A percentile compares a stretch with the other conserved stretches of the same genome.
phyloP scores from a whole-genome alignment of 176 grass and related monocot species.

The Cenchrus americanus region DNA sequence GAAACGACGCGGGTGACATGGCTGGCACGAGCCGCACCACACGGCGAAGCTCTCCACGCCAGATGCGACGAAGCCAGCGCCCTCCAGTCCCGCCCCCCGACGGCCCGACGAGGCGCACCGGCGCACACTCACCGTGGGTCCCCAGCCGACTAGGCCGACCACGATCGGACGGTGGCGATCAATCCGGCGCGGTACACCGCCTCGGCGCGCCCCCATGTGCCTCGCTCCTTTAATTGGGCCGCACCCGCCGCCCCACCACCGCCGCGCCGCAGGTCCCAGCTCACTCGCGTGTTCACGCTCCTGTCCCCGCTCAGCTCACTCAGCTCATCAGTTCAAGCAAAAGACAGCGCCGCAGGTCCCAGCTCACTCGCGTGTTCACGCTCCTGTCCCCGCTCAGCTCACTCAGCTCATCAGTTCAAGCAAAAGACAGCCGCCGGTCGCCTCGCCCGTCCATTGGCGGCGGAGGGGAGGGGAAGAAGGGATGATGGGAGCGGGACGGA shows the following conservation, averaged over 20 bases:
- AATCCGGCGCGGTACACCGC: not conserved
- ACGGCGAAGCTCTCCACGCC: not conserved
- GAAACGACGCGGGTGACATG: not conserved
- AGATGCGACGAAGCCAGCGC: conserved; percentile 10
- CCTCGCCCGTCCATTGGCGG: not conserved
- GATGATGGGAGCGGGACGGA: not conserved
- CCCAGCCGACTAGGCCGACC: not conserved
- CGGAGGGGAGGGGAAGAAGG: not conserved
- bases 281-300: not conserved
- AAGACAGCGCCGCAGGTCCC: not conserved
- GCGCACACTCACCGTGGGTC: not conserved
- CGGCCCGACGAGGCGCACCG: not conserved
- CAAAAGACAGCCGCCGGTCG: not conserved
- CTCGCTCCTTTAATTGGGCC: conserved; percentile 28
- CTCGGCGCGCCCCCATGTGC: conserved; percentile 25
- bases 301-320: not conserved
- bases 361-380: not conserved
- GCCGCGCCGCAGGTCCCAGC: not conserved
- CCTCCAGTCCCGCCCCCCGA: too few relatives aligned
- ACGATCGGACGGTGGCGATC: conserved; percentile 32
- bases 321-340: not conserved
- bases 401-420: not conserved
- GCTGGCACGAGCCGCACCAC: not conserved
- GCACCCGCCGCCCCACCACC: not conserved
- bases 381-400: not conserved